Base-by-base conservation (phyloP, 176 grass and related monocot species). In the Oryza officinalis region DNA sequence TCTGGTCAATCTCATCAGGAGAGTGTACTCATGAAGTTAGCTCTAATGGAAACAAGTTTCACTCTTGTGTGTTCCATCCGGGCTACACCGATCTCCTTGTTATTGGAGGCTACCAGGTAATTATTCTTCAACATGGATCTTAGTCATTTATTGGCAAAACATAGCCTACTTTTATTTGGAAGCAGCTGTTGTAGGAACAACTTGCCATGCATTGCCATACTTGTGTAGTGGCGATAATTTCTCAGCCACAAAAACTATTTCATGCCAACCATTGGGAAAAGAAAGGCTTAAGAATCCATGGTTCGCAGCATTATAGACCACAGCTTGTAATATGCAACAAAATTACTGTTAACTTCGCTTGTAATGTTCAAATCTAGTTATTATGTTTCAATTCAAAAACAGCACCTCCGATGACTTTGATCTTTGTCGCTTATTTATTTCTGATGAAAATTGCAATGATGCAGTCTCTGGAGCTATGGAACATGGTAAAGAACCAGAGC, bases 1-100 rank as follows among this genome's bases (percentile, higher is more conserved):
- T 99, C 22, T 99, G 97, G 97, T 99, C 93, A 47, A 64, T 96
- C 81, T 81, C 86, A 65, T 80, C 89, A 71, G 91, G 97, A 61
- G 93, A 94, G 17, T 99, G 97, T 46, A 90, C 94, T 90, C 89
- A 96, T 26, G 93, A 99, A 83, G 50, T 96, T 81, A 92, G 88
- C 71, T 99, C 97, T 31, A 96, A 96, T 50, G 93, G 93, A 67
- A 98, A 94, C 90, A 96, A 96, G 75, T 99, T 99, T 57, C 97
- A 99, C 78, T 96, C 93, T n/a, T 99, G 97, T 27, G 86, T 99
- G 52, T 99, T 99, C 81, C 93, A 99, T 84, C 93, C 97, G 28
- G 92, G 69, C 75, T 96, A 94, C 74, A 52, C 80, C 41, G 89
- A 87, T 71, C 86, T 99, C 78, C 85, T 99, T 87, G 87, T 99